Base-by-base conservation (phyloP, 129 eudicot species). In the Artemisia tridentata region DNA sequence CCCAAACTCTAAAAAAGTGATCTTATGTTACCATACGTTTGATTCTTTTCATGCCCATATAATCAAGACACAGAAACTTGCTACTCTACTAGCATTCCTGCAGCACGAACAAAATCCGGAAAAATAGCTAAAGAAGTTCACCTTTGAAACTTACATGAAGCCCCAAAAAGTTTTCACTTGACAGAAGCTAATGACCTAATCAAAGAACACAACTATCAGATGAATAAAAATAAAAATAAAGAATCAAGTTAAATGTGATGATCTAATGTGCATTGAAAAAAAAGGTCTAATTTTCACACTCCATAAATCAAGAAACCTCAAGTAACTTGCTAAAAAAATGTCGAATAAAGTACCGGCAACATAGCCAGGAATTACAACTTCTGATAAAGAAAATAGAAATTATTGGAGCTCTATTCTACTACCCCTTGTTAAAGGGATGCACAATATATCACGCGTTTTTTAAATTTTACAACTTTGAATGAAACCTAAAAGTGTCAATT, bases 401-500 rank as follows among this genome's bases (percentile, higher is more conserved):
- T 68, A 75, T 75, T 75, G 45, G 45, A 38, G 63, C 52, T 75
- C 80, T 67, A 75, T 67, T 57, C 71, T 67, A 75, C 74, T 31
- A 58, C 79, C 79, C 79, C 79, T 75, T 65, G 60, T 75, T 47
- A 29, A 75, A 75, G 73, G 79, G 79, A 75, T 65, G 79, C 72
- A 75, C 68, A 67, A 75, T 67, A 75, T 75, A 75, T 75, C 80
- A 67, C 74, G 55, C 74, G 29, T 46, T 67, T 41, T 58, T 57
- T 16, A 65, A n/a, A 63, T 67, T 75, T 25, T 68, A 75, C 74
- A 68, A 57, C 74, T 75, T 56, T 67, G 43, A 45, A 67, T 57
- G 68, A 75, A 75, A 75, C 73, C 80, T 75, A 75, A 59, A 65
- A 34, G 66, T 68, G 71, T 75, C 74, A 75, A 75, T 75, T 75